A percentile compares a stretch with the other conserved stretches of the same genome.
phyloP scores from a whole-genome alignment of 73 alveolate species.

The Tetrahymena malaccensis region DNA sequence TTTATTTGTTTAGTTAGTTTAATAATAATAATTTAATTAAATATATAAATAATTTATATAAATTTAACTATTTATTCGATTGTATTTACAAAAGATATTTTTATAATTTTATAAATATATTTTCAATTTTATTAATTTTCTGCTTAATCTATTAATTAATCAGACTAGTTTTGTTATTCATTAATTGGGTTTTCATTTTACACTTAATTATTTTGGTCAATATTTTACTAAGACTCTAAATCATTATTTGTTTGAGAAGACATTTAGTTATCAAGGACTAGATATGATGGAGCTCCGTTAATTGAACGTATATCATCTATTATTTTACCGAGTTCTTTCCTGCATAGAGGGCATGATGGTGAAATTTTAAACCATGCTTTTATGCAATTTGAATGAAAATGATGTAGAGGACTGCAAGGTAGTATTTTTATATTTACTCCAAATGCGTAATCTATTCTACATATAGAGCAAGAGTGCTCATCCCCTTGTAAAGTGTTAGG shows the following conservation, averaged over 20 bases:
- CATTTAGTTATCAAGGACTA: background rate
- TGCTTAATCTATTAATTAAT: too few species aligned
- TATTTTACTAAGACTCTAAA: background rate
- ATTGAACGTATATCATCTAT: background rate
- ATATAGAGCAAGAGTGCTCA: conserved; percentile 6
- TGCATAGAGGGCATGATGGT: conserved; percentile 23
- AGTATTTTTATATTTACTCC: background rate
- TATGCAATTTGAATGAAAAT: conserved; percentile 7
- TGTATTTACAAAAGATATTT: too few species aligned
- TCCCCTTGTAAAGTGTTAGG: conserved; percentile 12
- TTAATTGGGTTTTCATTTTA: background rate
- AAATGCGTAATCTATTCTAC: background rate
- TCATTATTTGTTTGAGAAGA: background rate
- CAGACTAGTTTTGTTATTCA: too few species aligned
- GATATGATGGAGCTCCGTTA: background rate
- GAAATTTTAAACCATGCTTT: conserved; percentile 8
- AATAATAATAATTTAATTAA: too few species aligned
- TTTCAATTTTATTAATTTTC: background rate
- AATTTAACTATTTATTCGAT: too few species aligned
- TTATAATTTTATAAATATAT: too few species aligned
- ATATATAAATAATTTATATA: too few species aligned
- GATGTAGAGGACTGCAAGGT: background rate
- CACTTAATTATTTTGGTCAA: background rate
- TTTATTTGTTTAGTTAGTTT: too few species aligned
- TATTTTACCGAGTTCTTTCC: background rate